Evolutionary conservation across 2,329 filamentous ascomycete genomes (phyloP), one percentile per base, ranked within the genome.

Genomic region (Alternaria sp.): DNA sequence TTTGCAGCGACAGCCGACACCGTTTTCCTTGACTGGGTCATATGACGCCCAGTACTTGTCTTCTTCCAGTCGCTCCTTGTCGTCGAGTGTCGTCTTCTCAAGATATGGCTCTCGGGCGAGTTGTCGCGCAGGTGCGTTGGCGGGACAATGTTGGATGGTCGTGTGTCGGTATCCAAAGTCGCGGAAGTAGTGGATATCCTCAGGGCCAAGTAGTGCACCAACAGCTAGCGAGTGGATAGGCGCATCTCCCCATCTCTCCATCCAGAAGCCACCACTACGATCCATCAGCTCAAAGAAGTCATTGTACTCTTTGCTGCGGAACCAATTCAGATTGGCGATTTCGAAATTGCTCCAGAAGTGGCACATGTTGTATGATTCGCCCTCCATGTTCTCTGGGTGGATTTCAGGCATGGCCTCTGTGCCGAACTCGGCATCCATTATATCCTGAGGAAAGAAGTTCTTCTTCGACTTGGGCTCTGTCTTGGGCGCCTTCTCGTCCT

Each of bases 271-370:
- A 69, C 96, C 96, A 78, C 94, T 97, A 67, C 90, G 90, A 79
- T 99, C 96, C 95, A 99, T 97, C 91, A 97, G 96, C 75, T 97
- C 86, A 81, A 99, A 99, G 81, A 99, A 99, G 70, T 97, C 96
- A 73, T 97, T 92, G 79, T 99, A 99, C 77, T 94, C 92, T 82
- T 97, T 95, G 84, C 94, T 97, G 72, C 96, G 89, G 87, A 98
- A 98, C 89, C 94, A 99, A 82, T 93, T 91, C 65, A 99, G 87
- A 63, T 90, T 89, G 14, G 96, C 96, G 82, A 99, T 99, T 82
- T 99, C 96, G 72, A 99, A 99, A 81, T 99, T 99, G 80, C 94
- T 97, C 96, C 96, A 99, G 85, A 97, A 99, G 84, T 99, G 96
- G 80, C 96, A 99, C 96, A 99, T 99, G 84, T 99, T 99, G 86